These are phyloP conservation scores for Scenedesmus sp. DNA, from an alignment of 163 green algal genomes.

Conservation along the genomic window DNA sequence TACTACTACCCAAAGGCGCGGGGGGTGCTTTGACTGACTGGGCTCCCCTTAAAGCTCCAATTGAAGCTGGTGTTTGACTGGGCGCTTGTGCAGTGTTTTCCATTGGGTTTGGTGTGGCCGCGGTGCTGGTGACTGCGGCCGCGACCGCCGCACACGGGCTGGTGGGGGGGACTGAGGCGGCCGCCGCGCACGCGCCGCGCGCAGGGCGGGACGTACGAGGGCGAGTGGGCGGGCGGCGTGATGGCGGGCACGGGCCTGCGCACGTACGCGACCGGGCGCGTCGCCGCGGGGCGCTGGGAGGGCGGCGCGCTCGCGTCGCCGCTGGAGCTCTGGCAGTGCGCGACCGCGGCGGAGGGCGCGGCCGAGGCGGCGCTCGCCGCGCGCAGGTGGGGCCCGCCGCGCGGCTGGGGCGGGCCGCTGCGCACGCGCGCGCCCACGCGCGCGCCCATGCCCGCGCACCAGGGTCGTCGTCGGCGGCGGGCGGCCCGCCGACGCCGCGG, in stretches of 20 bases:
- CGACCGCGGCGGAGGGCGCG: slow-evolving; percentile 63
- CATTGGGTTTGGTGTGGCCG: not conserved
- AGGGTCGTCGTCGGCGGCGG: slow-evolving; percentile 70
- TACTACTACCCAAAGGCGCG: slow-evolving; percentile 81
- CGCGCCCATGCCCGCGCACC: too few relatives aligned
- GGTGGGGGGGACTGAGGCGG: too few relatives aligned
- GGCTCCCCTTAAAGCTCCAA: too few relatives aligned
- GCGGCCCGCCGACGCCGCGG: slow-evolving; percentile 46
- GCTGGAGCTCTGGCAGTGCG: slow-evolving; percentile 75
- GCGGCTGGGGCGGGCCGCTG: not conserved
- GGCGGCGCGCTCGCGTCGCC: slow-evolving; percentile 59
- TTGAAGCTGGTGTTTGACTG: not conserved
- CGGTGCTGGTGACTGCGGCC: not conserved
- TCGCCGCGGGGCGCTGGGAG: slow-evolving; percentile 65
- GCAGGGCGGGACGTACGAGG: slow-evolving; percentile 79
- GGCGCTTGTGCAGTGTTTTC: not conserved
- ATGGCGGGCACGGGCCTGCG: slow-evolving; percentile 72
- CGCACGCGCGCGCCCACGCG: not conserved
- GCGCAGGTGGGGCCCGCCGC: slow-evolving; percentile 30
- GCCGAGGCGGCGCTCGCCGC: slow-evolving; percentile 67
- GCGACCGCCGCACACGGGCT: not conserved
- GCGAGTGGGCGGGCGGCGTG: slow-evolving; percentile 71
- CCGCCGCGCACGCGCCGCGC: too few relatives aligned
- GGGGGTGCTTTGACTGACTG: too few relatives aligned
- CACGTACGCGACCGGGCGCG: slow-evolving; percentile 60